A percentile compares a stretch with the other conserved stretches of the same genome.
Evolutionary conservation across 1,284 basidiomycete genomes (phyloP).

Genomic region (Ceratobasidium theobromae): DNA sequence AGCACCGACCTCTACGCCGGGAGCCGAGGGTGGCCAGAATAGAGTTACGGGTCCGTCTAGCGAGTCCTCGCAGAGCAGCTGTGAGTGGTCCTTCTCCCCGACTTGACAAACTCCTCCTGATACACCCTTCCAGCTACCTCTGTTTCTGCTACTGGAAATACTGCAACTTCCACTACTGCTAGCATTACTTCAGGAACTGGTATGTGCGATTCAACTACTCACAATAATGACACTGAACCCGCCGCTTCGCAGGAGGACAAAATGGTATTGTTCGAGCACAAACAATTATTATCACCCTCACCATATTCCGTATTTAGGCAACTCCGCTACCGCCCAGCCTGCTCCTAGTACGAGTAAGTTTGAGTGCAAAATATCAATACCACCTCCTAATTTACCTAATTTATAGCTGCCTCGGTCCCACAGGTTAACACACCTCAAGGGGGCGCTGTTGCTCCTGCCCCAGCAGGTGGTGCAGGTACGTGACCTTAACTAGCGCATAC

Average conservation of each 20-base stretch:
- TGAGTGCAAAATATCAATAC: too few species aligned
- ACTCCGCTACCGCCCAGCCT: too few species aligned
- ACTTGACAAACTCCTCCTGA: not conserved
- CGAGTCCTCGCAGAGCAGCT: not conserved
- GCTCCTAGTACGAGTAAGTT: too few species aligned
- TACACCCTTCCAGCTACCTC: not conserved
- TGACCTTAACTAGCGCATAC: not conserved
- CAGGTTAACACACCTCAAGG: not conserved
- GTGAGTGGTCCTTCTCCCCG: not conserved
- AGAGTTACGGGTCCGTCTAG: too few species aligned
- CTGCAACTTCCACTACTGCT: not conserved
- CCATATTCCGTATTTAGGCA: too few species aligned
- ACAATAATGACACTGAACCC: not conserved
- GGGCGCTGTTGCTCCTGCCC: not conserved
- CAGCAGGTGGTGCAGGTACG: constrained; percentile 17
- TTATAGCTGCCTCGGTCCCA: not conserved
- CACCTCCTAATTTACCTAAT: too few species aligned
- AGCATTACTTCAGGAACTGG: not conserved
- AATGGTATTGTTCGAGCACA: constrained; percentile 11
- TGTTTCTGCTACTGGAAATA: not conserved
- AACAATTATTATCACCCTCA: too few species aligned
- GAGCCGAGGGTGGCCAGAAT: too few species aligned
- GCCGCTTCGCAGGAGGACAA: not conserved
- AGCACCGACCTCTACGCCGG: too few species aligned
- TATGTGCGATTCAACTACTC: not conserved